Evolutionary conservation across 2,329 filamentous ascomycete genomes (phyloP).

Genomic region (Sporothrix inflata): DNA sequence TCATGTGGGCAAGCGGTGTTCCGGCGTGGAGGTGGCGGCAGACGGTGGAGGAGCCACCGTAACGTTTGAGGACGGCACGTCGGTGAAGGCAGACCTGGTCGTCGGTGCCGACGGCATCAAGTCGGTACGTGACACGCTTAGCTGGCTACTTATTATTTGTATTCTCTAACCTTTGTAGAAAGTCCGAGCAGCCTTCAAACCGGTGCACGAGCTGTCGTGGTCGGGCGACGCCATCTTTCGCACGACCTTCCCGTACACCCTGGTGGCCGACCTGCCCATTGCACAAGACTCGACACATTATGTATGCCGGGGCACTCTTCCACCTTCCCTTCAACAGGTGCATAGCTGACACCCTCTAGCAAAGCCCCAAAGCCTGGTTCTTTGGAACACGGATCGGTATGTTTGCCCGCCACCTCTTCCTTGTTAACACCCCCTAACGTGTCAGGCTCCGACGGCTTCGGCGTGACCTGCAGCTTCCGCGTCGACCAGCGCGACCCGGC

Average conservation of each 20-base stretch:
- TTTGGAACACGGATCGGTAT: neutral
- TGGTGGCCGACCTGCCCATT: constrained; percentile 28
- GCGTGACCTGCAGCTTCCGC: constrained; percentile 28
- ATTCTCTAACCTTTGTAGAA: too few species aligned
- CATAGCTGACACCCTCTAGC: neutral
- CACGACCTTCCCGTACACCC: constrained; percentile 26
- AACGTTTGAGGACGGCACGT: constrained; percentile 56
- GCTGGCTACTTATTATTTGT: too few species aligned
- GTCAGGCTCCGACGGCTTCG: constrained; percentile 17
- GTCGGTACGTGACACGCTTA: too few species aligned
- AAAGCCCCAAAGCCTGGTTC: neutral
- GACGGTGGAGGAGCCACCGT: constrained; percentile 44
- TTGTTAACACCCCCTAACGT: neutral
- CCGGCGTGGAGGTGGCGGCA: neutral
- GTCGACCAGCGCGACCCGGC: constrained; percentile 22
- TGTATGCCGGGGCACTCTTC: too few species aligned
- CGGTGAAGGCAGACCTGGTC: constrained; percentile 59
- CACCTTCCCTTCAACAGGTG: too few species aligned
- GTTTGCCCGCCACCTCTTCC: neutral
- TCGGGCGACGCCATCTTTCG: constrained; percentile 29
- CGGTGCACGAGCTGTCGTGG: constrained; percentile 16
- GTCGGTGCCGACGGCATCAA: constrained; percentile 70
- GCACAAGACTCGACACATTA: constrained; percentile 6
- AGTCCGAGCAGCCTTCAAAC: constrained; percentile 22
- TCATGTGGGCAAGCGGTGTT: neutral